Base-by-base conservation (phyloP, 345 rosid species). In the Eucalyptus rudis region DNA sequence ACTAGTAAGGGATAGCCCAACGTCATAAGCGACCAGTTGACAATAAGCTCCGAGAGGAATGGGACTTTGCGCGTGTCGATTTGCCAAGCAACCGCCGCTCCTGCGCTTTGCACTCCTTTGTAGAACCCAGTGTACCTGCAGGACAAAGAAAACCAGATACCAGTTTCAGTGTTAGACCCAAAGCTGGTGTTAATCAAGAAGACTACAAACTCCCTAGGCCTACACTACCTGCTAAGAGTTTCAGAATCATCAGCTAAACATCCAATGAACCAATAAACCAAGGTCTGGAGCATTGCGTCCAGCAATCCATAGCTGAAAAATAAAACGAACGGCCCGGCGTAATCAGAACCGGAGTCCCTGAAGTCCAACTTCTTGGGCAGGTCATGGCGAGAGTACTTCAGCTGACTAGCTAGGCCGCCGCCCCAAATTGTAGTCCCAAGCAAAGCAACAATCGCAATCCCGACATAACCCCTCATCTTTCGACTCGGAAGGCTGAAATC, bases 21-120 rank as follows among this genome's bases (percentile, higher is more conserved):
- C 4, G 95, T 94, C 49, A 98, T 96, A 29, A 97, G 96, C 7
- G 95, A 92, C 99, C 99, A 97, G 47, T 96, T 97, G 43, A 95
- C 86, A 50, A 94, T 88, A 89, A 96, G 92, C 90, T 96, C 96
- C 1, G 93, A 87, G 52, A 96, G 91, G 85, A 94, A 89, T 13
- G 98, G 89, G 49, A 95, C 96, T 81, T 96, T 94, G 88, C 86
- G 92, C 4, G 95, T 89, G 88, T 97, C 99, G 13, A 97, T 91
- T 92, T 97, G 99, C 99, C 99, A 97, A 59, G 99, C 97, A 24
- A 96, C 94, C 9, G 97, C 99, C 56, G 93, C 99, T 54, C 99
- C 98, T n/a, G 99, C 99, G 49, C 99, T 96, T 44, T 97, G 99
- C 88, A 97, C 96, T 86, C 99, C 98, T 89, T 97, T 97, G 88